Percentiles rank a stretch among this genome's conserved stretches.
These are phyloP conservation scores for Secale cereale DNA, from an alignment of 176 grass and related monocot genomes.

Conservation along the genomic window DNA sequence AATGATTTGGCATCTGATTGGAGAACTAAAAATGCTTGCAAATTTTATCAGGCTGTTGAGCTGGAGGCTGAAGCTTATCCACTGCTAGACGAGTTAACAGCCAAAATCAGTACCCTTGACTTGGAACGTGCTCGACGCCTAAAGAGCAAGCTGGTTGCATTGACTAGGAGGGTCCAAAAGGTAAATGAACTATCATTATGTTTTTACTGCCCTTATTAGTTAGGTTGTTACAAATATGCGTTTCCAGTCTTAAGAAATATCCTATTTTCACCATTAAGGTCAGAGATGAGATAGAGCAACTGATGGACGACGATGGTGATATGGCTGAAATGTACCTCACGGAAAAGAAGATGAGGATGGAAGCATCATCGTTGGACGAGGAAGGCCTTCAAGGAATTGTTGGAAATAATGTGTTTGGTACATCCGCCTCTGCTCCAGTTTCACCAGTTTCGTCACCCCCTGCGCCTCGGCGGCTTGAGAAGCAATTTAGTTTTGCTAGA, in stretches of 20 bases:
- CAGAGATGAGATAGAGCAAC: slow-evolving; percentile 90
- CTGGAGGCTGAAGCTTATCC: slow-evolving; percentile 91
- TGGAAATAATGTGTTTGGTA: slow-evolving; percentile 36
- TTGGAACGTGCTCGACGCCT: slow-evolving; percentile 75
- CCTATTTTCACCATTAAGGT: slow-evolving; percentile 48
- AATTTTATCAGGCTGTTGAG: slow-evolving; percentile 68
- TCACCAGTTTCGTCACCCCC: slow-evolving; percentile 65
- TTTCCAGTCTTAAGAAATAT: not conserved
- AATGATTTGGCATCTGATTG: not conserved
- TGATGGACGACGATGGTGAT: slow-evolving; percentile 98
- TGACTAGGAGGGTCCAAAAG: slow-evolving; percentile 96
- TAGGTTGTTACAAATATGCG: not conserved
- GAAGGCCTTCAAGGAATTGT: slow-evolving; percentile 44
- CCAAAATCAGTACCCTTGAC: slow-evolving; percentile 81
- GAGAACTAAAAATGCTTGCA: slow-evolving; percentile 9
- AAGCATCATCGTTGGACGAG: slow-evolving; percentile 59
- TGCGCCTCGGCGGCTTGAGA: slow-evolving; percentile 53
- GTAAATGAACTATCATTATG: slow-evolving; percentile 30
- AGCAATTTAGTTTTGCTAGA: slow-evolving; percentile 57
- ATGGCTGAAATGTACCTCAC: slow-evolving; percentile 99
- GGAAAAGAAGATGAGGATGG: slow-evolving; percentile 74
- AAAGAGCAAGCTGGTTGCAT: slow-evolving; percentile 86
- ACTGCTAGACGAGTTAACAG: slow-evolving; percentile 76
- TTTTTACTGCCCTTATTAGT: not conserved
- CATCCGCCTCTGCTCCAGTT: slow-evolving; percentile 78